These are phyloP conservation scores for Kuraishia piskuri DNA, from an alignment of 805 yeast genomes.

Conservation along the genomic window DNA sequence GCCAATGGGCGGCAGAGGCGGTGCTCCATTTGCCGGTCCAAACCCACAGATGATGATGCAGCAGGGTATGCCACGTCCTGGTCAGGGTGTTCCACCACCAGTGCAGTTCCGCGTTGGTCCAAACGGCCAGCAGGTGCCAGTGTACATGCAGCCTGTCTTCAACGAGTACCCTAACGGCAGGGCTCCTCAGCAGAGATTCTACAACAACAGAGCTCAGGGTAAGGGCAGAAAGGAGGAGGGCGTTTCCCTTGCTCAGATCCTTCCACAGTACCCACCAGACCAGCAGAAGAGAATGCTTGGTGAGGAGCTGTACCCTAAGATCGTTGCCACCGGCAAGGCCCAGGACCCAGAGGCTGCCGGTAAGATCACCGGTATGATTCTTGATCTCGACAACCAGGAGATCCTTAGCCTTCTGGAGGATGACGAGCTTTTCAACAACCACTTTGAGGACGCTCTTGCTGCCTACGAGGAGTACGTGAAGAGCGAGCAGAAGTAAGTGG, in stretches of 20 bases:
- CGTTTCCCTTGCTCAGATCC: slow-evolving; percentile 46
- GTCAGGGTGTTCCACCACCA: slow-evolving; percentile 47
- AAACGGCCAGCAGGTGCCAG: slow-evolving; percentile 75
- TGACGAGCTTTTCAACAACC: slow-evolving; percentile 81
- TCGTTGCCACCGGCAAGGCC: slow-evolving; percentile 78
- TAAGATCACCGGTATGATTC: slow-evolving; percentile 97
- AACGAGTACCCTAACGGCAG: slow-evolving; percentile 58
- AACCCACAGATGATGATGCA: slow-evolving; percentile 72
- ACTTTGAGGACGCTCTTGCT: slow-evolving; percentile 87
- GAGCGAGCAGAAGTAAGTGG: slow-evolving; percentile 26
- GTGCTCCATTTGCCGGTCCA: slow-evolving; percentile 58
- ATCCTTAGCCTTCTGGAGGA: slow-evolving; percentile 83
- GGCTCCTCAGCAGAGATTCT: slow-evolving; percentile 31
- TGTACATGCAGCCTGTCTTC: slow-evolving; percentile 80
- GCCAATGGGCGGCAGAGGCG: slow-evolving; percentile 76
- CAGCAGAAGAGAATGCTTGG: slow-evolving; percentile 97
- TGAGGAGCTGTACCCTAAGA: slow-evolving; percentile 92
- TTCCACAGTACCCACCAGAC: slow-evolving; percentile 66
- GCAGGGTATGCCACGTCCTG: slow-evolving; percentile 59
- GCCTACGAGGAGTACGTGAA: slow-evolving; percentile 91
- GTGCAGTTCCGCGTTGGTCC: slow-evolving; percentile 72
- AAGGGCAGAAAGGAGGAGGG: slow-evolving; percentile 14
- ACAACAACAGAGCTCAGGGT: slow-evolving; percentile 32
- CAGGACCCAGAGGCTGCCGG: slow-evolving; percentile 94
- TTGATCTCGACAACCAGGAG: slow-evolving; percentile 90